phyloP scores from a whole-genome alignment of 148 eudicot genomes.

The Agrostemma githago region DNA sequence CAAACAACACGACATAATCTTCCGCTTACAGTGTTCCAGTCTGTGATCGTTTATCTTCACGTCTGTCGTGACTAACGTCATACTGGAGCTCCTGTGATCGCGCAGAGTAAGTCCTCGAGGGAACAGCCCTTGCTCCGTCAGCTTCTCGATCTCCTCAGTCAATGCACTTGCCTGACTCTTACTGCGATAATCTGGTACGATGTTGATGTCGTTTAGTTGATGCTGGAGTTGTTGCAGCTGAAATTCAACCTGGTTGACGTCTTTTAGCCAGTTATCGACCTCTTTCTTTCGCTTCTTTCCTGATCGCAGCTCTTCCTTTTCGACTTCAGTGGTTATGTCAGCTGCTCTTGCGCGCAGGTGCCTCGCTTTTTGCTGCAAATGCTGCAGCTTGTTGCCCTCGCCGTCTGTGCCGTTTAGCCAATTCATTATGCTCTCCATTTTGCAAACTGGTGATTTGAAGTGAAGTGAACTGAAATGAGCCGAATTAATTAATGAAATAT shows the following conservation, averaged over 20 bases:
- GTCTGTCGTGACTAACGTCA: conserved; percentile 20
- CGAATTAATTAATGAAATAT: too few species aligned
- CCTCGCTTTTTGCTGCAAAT: conserved; percentile 20
- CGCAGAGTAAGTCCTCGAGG: conserved; percentile 19
- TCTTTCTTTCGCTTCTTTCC: conserved; percentile 25
- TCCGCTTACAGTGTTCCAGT: conserved; percentile 15
- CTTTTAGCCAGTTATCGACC: conserved; percentile 25
- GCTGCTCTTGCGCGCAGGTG: conserved; percentile 19
- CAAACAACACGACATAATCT: conserved; percentile 20
- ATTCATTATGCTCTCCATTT: conserved; percentile 21
- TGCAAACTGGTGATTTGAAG: background rate
- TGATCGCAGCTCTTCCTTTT: conserved; percentile 25
- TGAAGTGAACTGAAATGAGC: too few species aligned
- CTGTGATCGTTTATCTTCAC: conserved; percentile 11
- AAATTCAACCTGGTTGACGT: conserved; percentile 14
- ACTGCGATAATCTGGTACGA: background rate
- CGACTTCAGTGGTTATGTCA: conserved; percentile 19
- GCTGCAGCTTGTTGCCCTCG: conserved; percentile 22
- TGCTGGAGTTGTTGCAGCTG: conserved; percentile 20
- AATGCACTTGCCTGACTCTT: background rate
- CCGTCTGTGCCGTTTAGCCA: conserved; percentile 16
- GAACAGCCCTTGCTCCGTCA: conserved; percentile 17
- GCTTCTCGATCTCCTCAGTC: conserved; percentile 15
- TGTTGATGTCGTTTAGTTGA: conserved; percentile 9
- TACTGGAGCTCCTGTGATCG: conserved; percentile 19